Evolutionary conservation across 495 filamentous ascomycete species (phyloP), one percentile per base, ranked within the genome.

Genomic region (Darksidea phi): DNA sequence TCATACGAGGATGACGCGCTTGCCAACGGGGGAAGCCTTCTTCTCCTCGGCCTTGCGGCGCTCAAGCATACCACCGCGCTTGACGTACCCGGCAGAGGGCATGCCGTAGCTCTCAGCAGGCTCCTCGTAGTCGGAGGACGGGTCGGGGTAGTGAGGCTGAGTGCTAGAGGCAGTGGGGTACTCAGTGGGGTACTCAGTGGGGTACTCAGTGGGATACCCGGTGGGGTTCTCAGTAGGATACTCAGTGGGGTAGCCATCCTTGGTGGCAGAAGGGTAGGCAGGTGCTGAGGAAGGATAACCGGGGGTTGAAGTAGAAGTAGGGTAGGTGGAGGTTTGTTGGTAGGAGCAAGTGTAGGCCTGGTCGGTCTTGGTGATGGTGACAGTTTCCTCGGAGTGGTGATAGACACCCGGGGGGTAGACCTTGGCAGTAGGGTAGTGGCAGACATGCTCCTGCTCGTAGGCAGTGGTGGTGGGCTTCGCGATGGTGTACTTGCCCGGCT

Each of bases 1-100:
- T 58, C 58, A 64, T 24, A 64, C 54, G 47, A 64, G 47, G 25
- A 64, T 64, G 41, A 58, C 61, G 21, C 61, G 61, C 61, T 58
- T 64, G 47, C 38, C 41, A 13, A 20, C 7, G 42, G 10, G 12
- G 5, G 37, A 17, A 15, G 24, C 28, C 53, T 48, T 58, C 17
- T 15, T 32, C 5, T 24, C 20, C n/a, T 15, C 41, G 18, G 36
- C 48, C 36, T 47, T 53, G 36, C 54, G 46, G 24, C 61, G 53
- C 51, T 56, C 32, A 15, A 64, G 47, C 20, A 64, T 42, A 36
- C 61, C 61, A 48, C 61, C 61, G 18, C 61, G 61, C 54, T 58
- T 57, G 48, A 64, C 53, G 32, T 52, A 64, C 8, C 47, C 53
- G 28, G 54, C 28, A 48, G 7, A 24, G 17, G 48, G 38, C 37